Conservation (phyloP, 2,329 filamentous ascomycete species). For the Huntiella abstrusa region DNA sequence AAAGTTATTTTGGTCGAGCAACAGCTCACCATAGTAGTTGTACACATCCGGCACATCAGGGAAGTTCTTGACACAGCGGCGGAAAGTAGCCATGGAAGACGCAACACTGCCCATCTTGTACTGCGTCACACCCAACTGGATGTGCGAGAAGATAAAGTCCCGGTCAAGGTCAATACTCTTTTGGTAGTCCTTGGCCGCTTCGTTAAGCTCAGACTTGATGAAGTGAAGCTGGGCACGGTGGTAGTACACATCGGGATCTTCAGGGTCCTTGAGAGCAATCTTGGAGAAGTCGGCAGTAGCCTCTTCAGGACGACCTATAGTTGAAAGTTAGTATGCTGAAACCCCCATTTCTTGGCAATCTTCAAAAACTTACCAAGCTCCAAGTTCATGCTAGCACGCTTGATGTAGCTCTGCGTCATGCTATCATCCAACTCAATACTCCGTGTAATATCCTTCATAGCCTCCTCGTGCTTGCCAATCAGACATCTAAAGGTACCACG, state of each 20-base stretch:
- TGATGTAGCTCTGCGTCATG: constrained; percentile 94
- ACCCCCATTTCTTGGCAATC: neutral
- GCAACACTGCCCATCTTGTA: constrained; percentile 99
- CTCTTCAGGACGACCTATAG: constrained; percentile 50
- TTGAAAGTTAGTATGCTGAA: constrained; percentile 4
- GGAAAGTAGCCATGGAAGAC: constrained; percentile 96
- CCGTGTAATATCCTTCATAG: constrained; percentile 72
- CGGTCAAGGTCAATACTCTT: constrained; percentile 95
- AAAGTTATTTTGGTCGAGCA: constrained; percentile 92
- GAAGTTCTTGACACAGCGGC: constrained; percentile 95
- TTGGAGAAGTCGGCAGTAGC: constrained; percentile 75
- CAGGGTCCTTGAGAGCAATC: constrained; percentile 65
- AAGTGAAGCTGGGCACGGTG: constrained; percentile 97
- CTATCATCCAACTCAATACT: constrained; percentile 76
- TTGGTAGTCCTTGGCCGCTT: constrained; percentile 95
- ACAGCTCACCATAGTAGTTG: constrained; percentile 97
- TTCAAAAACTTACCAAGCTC: constrained; percentile 42
- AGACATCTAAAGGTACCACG: constrained; percentile 91
- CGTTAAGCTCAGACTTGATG: constrained; percentile 82
- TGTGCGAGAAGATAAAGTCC: constrained; percentile 97
- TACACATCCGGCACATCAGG: constrained; percentile 92
- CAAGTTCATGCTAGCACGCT: constrained; percentile 93
- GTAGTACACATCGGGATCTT: constrained; percentile 96
- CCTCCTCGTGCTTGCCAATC: constrained; percentile 67
- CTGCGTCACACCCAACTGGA: constrained; percentile 95